These are phyloP conservation scores for Exophiala mesophila DNA, from an alignment of 2,329 filamentous ascomycete genomes.

Conservation along the genomic window DNA sequence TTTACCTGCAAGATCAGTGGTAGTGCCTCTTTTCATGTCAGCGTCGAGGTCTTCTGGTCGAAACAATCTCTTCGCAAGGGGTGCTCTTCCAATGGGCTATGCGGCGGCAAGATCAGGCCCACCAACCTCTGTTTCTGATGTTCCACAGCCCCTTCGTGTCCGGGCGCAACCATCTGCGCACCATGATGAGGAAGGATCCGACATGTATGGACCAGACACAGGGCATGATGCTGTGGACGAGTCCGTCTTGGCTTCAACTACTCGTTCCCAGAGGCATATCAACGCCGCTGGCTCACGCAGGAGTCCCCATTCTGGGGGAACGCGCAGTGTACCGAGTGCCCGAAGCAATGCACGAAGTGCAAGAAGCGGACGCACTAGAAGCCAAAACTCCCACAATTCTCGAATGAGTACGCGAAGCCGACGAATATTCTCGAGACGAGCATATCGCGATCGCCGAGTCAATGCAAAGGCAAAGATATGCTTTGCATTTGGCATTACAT, in stretches of 20 bases:
- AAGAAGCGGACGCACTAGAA: constrained; percentile 7
- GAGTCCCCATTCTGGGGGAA: too few relatives aligned
- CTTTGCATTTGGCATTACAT: constrained; percentile 61
- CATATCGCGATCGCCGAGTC: constrained; percentile 36
- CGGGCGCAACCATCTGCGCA: background rate
- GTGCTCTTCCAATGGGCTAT: constrained; percentile 3
- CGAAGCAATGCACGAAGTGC: background rate
- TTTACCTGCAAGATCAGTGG: constrained; percentile 14
- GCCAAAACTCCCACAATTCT: constrained; percentile 3
- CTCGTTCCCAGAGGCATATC: too few relatives aligned
- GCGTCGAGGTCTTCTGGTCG: constrained; percentile 11
- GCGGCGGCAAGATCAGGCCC: constrained; percentile 20
- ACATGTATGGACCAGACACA: constrained; percentile 14
- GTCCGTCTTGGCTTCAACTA: too few relatives aligned
- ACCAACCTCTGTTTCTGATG: constrained; percentile 16
- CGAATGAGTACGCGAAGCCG: constrained; percentile 34
- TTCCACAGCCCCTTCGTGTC: background rate
- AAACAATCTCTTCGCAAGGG: constrained; percentile 13
- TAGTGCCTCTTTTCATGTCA: constrained; percentile 15
- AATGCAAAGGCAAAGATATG: constrained; percentile 44
- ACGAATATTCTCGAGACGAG: constrained; percentile 53
- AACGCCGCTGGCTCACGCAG: too few relatives aligned
- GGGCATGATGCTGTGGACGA: too few relatives aligned
- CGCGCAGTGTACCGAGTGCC: too few relatives aligned
- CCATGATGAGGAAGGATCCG: constrained; percentile 13